phyloP scores from a whole-genome alignment of 2,329 filamentous ascomycete species.

The Beauveria medogensis region DNA sequence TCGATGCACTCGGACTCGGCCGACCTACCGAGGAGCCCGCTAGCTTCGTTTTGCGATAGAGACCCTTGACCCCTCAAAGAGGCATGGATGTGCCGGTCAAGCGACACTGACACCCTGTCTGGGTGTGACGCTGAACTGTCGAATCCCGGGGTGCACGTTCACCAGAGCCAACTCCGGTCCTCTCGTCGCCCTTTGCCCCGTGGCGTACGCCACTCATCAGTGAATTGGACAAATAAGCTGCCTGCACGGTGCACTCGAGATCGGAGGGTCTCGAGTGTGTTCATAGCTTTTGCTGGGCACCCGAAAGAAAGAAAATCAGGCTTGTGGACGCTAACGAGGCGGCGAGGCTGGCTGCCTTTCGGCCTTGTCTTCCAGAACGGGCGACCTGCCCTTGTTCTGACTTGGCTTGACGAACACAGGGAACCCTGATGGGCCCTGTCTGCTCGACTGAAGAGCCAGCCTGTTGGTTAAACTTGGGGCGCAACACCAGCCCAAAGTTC shows the following conservation, averaged over 20 bases:
- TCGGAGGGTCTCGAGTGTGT: neutral
- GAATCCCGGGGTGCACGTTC: neutral
- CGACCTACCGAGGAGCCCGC: neutral
- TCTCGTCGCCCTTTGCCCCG: neutral
- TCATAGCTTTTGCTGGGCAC: too few species aligned
- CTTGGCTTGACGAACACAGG: neutral
- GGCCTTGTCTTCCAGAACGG: neutral
- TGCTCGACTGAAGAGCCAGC: neutral
- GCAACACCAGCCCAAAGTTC: neutral
- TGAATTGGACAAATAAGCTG: neutral
- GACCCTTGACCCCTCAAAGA: neutral
- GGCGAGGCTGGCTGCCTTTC: neutral
- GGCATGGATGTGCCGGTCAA: neutral
- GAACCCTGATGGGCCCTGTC: neutral
- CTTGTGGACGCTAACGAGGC: neutral
- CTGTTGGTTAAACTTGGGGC: neutral
- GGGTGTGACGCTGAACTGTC: neutral
- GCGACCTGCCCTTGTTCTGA: too few species aligned
- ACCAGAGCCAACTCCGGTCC: neutral
- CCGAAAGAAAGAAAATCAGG: neutral
- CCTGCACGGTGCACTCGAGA: neutral
- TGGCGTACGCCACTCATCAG: conserved; percentile 4
- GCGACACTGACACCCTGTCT: neutral
- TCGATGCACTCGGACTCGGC: neutral
- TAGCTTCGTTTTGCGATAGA: neutral